A percentile compares a stretch with the other conserved stretches of the same genome.
Conservation (phyloP, 345 rosid species). For the Eucalyptus sideroxylon region DNA sequence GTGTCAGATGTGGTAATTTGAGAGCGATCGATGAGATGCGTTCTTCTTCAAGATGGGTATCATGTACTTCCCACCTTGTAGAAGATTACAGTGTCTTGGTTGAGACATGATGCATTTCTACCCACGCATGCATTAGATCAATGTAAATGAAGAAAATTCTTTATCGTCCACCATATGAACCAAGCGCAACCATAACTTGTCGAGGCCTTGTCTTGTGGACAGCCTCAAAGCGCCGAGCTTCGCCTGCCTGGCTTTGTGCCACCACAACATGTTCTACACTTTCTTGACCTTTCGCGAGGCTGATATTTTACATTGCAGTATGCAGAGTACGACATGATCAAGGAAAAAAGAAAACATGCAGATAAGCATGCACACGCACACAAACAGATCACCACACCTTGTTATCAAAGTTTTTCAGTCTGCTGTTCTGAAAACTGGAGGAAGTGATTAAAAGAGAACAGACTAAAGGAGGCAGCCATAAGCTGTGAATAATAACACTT, state of each 20-base stretch:
- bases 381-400: neutral
- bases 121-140: neutral
- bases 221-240: neutral
- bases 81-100: neutral
- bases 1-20: neutral
- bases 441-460: neutral
- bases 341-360: neutral
- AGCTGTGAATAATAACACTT: neutral
- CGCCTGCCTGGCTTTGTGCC: neutral
- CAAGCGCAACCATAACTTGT: neutral
- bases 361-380: fast-evolving
- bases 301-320: neutral
- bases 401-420: neutral
- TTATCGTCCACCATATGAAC: neutral
- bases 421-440: neutral
- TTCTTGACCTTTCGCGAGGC: neutral
- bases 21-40: neutral
- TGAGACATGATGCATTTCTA: neutral
- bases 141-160: neutral
- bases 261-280: neutral
- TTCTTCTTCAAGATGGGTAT: neutral
- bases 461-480: neutral
- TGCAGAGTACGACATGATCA: neutral
- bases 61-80: neutral
- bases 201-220: neutral